Evolutionary conservation across 2,329 filamentous ascomycete species (phyloP).

Genomic region (Elsinoe fawcettii): DNA sequence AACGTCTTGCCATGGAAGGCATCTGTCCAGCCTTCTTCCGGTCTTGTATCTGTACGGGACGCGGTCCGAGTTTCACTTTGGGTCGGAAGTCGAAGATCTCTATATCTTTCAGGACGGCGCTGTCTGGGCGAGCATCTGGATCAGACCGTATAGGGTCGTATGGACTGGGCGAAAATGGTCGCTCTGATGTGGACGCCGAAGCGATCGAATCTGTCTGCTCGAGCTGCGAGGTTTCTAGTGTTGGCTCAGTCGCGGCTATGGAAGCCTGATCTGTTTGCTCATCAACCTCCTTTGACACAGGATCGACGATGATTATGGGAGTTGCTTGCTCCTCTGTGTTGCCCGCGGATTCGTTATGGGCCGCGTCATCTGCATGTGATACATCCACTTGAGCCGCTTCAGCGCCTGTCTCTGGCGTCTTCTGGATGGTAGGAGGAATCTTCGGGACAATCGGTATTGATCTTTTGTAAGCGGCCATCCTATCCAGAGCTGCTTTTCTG

Average conservation of each 20-base stretch:
- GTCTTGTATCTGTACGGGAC: constrained; percentile 63
- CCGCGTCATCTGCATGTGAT: constrained; percentile 16
- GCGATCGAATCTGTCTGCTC: background rate
- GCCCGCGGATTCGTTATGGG: constrained; percentile 17
- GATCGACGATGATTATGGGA: background rate
- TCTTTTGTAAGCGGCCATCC: constrained; percentile 9
- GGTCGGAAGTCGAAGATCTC: constrained; percentile 45
- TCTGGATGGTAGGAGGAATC: constrained; percentile 9
- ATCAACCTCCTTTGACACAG: background rate
- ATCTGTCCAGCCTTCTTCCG: constrained; percentile 22
- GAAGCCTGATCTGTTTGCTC: background rate
- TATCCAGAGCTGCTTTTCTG: constrained; percentile 12
- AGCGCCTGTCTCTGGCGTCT: background rate
- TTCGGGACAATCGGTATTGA: constrained; percentile 5
- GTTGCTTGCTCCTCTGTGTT: background rate
- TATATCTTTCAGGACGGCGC: constrained; percentile 2
- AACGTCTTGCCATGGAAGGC: constrained; percentile 30
- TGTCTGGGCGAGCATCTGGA: constrained; percentile 9
- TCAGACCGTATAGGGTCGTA: background rate
- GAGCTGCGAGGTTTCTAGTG: constrained; percentile 6
- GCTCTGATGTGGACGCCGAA: background rate
- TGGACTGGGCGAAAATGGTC: background rate
- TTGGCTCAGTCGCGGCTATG: constrained; percentile 4
- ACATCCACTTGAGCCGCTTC: background rate
- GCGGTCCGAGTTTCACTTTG: constrained; percentile 82